Percentiles rank a stretch among this genome's conserved stretches.
Conservation (phyloP, 768 basidiomycete genomes). For the Tricholoma saponaceum region DNA sequence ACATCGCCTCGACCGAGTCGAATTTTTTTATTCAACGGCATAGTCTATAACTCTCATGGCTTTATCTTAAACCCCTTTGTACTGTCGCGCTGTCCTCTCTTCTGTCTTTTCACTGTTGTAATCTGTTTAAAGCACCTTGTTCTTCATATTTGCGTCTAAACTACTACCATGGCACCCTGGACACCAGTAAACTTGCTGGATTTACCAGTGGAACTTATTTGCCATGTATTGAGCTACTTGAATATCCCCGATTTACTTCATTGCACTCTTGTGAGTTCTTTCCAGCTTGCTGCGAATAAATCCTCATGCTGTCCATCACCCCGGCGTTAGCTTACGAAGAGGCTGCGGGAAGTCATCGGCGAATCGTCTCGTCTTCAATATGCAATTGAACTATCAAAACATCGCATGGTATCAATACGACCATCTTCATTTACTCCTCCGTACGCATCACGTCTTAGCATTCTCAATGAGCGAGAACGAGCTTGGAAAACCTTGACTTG, state of each 20-base stretch:
- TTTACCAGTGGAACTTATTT: constrained; percentile 37
- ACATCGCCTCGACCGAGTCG: too few species aligned
- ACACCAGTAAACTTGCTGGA: constrained; percentile 18
- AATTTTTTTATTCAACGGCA: neutral
- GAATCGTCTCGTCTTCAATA: constrained; percentile 45
- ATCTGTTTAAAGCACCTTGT: neutral
- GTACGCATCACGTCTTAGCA: constrained; percentile 35
- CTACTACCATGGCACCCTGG: neutral
- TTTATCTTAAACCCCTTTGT: neutral
- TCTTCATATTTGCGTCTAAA: constrained; percentile 1
- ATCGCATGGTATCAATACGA: constrained; percentile 37
- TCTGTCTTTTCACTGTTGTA: neutral
- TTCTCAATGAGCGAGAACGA: constrained; percentile 38
- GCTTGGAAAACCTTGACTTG: constrained; percentile 45
- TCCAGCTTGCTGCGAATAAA: neutral
- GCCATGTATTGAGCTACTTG: constrained; percentile 30
- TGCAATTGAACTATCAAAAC: constrained; percentile 44
- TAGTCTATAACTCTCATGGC: neutral
- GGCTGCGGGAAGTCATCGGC: constrained; percentile 31
- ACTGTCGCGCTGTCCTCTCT: neutral
- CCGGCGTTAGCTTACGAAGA: constrained; percentile 41
- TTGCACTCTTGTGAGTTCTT: constrained; percentile 24
- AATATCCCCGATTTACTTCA: constrained; percentile 31
- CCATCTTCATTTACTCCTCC: constrained; percentile 26
- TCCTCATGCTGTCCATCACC: constrained; percentile 1